phyloP scores from a whole-genome alignment of 2,329 filamentous ascomycete genomes.

The Hortaea werneckii region DNA sequence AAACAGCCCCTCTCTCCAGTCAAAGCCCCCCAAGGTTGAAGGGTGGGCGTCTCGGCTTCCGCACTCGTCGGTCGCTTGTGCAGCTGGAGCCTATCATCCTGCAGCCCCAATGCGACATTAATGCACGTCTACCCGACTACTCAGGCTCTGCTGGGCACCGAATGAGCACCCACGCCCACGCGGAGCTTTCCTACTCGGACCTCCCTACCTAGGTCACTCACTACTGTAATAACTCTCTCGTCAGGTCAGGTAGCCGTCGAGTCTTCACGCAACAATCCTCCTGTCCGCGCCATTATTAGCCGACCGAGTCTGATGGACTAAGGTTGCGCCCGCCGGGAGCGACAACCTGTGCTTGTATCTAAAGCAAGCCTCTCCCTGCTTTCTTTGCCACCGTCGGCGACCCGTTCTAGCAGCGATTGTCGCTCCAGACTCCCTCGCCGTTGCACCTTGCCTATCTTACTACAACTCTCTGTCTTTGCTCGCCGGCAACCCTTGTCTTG shows the following conservation, averaged over 20 bases:
- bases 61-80: background rate
- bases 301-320: background rate
- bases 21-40: background rate
- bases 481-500: constrained; percentile 4
- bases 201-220: background rate
- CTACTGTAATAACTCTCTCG: too few species aligned
- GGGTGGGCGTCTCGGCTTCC: background rate
- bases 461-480: constrained; percentile 1
- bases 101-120: background rate
- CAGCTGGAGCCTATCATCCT: background rate
- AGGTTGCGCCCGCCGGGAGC: constrained; percentile 3
- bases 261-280: too few species aligned
- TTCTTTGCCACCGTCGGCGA: constrained; percentile 13
- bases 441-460: background rate
- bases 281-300: background rate
- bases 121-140: constrained; percentile 6
- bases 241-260: too few species aligned
- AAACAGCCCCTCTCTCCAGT: background rate
- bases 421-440: constrained; percentile 8
- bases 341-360: constrained; percentile 9
- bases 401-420: constrained; percentile 21
- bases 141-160: constrained; percentile 13
- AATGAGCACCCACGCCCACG: constrained; percentile 6
- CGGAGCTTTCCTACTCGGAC: background rate
- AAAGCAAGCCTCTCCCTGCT: constrained; percentile 24